Evolutionary conservation across 257 asterid genomes (phyloP), one percentile per base, ranked within the genome.

Genomic region (Nicotiana undulata): DNA sequence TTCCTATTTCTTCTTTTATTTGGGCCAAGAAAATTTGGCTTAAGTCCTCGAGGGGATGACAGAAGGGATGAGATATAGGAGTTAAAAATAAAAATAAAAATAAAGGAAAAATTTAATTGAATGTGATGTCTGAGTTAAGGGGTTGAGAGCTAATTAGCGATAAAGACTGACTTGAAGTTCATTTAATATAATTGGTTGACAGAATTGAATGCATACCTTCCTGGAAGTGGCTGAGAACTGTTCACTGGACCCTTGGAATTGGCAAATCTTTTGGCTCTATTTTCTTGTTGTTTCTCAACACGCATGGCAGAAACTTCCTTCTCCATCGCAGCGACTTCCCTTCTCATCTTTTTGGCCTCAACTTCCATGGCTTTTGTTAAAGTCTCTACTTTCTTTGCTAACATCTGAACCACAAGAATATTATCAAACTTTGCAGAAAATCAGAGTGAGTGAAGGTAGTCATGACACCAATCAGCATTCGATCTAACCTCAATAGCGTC

Each of bases 291-390:
- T 85, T 95, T 95, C 22, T 91, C 93, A 79, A 89, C 93, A 51
- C 98, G 97, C 96, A 95, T 93, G 77, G 98, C 97, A 83, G 96
- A 90, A 81, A 95, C 99, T 89, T 95, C 99, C 89, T 95, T 93
- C 93, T 95, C 99, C 98, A 95, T 93, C n/a, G 94, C 96, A 86
- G 99, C 95, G 53, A 95, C 99, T 85, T 95, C 99, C 79, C 99
- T 88, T 84, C 99, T 92, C 99, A 95, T 93, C 91, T 93, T 95
- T 83, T 92, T 95, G 75, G 99, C 99, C 86, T 95, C 99, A 77
- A 93, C 97, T 83, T 95, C 99, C 99, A 95, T 93, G 51, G 99
- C 99, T 83, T 92, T 93, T 52, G 99, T 89, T 90, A 93, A 83
- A 79, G 99, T 95, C 77, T 93, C 99, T 29, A 95, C 99, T 90